Percentiles rank a stretch among this genome's conserved stretches.
Conservation (phyloP, 2,329 filamentous ascomycete genomes). For the Daldinia sp. region DNA sequence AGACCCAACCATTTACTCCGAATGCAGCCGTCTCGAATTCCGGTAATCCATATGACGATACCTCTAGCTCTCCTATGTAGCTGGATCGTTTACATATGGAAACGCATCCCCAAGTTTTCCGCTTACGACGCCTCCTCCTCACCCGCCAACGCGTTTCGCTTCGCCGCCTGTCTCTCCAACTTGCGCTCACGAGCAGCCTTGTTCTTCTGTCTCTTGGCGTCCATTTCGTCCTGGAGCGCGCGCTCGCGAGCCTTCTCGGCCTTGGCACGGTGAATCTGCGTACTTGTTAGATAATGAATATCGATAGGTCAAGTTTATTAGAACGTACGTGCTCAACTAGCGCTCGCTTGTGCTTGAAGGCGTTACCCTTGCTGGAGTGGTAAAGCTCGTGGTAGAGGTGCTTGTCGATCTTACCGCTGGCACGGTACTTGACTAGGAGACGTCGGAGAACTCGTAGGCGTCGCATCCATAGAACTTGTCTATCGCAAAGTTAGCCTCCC, state of each 20-base stretch:
- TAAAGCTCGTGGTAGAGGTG: constrained; percentile 99
- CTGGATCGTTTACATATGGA: constrained; percentile 48
- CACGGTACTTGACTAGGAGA: constrained; percentile 99
- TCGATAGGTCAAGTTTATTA: not conserved
- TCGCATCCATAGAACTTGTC: constrained; percentile 99
- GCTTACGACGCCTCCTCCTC: constrained; percentile 70
- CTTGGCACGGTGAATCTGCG: constrained; percentile 99
- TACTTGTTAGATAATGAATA: constrained; percentile 23
- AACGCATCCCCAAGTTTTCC: constrained; percentile 49
- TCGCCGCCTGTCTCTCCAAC: constrained; percentile 89
- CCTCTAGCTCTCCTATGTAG: constrained; percentile 46
- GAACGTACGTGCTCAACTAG: constrained; percentile 98
- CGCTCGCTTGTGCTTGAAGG: constrained; percentile 99
- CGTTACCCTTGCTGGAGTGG: constrained; percentile 99
- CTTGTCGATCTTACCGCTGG: constrained; percentile 99
- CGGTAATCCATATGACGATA: constrained; percentile 48
- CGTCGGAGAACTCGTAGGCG: constrained; percentile 99
- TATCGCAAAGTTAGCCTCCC: constrained; percentile 55
- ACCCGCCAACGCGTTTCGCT: constrained; percentile 87
- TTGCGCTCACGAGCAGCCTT: constrained; percentile 99
- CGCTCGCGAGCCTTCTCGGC: constrained; percentile 98
- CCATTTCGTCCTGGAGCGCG: constrained; percentile 99
- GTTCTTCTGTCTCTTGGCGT: constrained; percentile 99
- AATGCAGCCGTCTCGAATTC: constrained; percentile 54
- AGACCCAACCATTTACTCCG: constrained; percentile 64